These are phyloP conservation scores for Solanum medicagineum DNA, from an alignment of 257 asterid genomes.

Conservation along the genomic window DNA sequence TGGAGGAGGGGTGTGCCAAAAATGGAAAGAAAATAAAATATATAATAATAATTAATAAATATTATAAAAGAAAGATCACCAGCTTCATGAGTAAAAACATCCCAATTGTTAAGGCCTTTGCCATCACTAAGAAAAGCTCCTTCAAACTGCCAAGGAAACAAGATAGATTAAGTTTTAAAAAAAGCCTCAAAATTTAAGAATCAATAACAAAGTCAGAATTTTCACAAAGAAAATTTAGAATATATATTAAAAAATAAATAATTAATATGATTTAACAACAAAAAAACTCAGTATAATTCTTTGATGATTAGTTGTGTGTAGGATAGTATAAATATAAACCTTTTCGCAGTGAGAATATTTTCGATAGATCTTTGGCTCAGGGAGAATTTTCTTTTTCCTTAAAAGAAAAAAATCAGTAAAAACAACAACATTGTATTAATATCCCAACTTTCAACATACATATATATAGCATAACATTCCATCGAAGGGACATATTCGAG, in stretches of 20 bases:
- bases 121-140: constrained; percentile 30
- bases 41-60: no score
- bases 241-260: neutral
- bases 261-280: neutral
- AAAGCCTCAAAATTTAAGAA: no score
- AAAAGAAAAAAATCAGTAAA: no score
- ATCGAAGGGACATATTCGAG: neutral
- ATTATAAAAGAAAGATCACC: constrained; percentile 3
- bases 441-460: neutral
- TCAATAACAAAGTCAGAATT: neutral
- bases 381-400: no score
- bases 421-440: no score
- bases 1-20: no score
- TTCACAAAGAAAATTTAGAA: neutral
- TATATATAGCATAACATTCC: neutral
- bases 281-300: no score
- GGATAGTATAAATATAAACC: neutral
- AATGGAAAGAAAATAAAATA: no score
- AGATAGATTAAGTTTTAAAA: neutral
- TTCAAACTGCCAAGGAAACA: constrained; percentile 20
- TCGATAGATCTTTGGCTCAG: neutral
- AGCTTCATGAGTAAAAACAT: constrained; percentile 17
- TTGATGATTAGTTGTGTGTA: no score
- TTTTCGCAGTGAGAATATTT: neutral
- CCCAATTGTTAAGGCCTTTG: constrained; percentile 36